Percentiles rank a stretch among this genome's conserved stretches.
Evolutionary conservation across 805 yeast genomes (phyloP).

Genomic region (Lipomyces chichibuensis): DNA sequence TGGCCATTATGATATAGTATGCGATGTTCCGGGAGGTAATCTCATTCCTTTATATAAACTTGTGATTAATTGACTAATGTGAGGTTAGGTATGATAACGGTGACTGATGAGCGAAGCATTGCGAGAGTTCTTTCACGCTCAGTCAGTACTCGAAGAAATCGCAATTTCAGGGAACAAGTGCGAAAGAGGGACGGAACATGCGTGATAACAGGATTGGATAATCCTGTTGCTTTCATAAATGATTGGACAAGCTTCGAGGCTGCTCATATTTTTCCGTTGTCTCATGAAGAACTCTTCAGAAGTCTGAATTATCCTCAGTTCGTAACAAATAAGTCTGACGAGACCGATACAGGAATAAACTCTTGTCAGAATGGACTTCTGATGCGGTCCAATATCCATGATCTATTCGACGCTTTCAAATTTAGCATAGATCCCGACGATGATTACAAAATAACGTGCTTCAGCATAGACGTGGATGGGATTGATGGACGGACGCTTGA

Average conservation of each 20-base stretch:
- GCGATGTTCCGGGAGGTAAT: constrained; percentile 1
- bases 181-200: neutral
- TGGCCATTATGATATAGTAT: neutral
- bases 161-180: neutral
- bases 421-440: neutral
- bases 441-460: neutral
- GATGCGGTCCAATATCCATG: neutral
- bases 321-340: neutral
- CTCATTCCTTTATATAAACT: neutral
- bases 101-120: constrained; percentile 2
- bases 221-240: neutral
- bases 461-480: neutral
- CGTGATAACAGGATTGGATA: neutral
- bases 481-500: neutral
- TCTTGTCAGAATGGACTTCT: constrained; percentile 5
- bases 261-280: neutral
- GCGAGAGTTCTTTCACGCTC: neutral
- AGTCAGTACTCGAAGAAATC: neutral
- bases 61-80: neutral
- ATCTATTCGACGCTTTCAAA: neutral
- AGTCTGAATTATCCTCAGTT: neutral
- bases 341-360: neutral
- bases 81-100: neutral
- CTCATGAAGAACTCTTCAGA: neutral
- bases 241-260: neutral